These are phyloP conservation scores for Tetraselmis chui DNA, from an alignment of 139 green algal genomes.

Conservation along the genomic window DNA sequence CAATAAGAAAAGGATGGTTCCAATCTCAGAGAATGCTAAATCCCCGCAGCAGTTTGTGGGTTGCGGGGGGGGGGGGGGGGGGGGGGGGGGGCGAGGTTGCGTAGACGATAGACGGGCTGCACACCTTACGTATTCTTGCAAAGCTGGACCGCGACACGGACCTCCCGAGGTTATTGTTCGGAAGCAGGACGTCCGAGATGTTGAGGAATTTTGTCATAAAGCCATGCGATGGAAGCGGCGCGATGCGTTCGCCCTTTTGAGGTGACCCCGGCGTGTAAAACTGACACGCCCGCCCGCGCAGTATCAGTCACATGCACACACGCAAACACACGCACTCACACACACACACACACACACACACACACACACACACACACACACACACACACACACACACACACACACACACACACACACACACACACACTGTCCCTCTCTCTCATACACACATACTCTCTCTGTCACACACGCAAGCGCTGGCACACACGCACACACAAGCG, in stretches of 20 bases:
- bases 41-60: neutral
- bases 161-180: slow-evolving; percentile 92
- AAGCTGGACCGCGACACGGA: slow-evolving; percentile 73
- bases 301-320: neutral
- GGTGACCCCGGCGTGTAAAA: neutral
- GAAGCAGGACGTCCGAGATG: slow-evolving; percentile 89
- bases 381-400: neutral
- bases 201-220: slow-evolving; percentile 73
- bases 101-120: slow-evolving; percentile 3
- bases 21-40: neutral
- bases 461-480: neutral
- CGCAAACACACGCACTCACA: neutral
- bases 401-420: neutral
- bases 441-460: neutral
- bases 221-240: neutral
- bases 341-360: neutral
- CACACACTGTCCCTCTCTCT: too few species aligned
- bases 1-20: neutral
- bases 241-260: neutral
- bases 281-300: neutral
- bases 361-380: neutral
- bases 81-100: neutral
- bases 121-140: slow-evolving; percentile 59
- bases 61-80: neutral
- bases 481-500: neutral